Conservation (phyloP, 83 land plant species). For the Larix sibirica region DNA sequence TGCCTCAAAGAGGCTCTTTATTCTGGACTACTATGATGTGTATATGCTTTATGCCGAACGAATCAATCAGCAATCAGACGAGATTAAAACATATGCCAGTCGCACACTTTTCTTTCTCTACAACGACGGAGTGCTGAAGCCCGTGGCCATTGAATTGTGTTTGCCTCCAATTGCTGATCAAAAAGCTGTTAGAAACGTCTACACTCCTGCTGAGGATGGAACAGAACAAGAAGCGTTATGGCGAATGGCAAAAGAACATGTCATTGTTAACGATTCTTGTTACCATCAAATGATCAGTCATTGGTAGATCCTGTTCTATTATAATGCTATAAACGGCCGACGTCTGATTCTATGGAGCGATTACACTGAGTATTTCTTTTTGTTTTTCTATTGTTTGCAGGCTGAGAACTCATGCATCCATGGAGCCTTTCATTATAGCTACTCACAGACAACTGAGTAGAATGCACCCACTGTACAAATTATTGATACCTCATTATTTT, state of each 20-base stretch:
- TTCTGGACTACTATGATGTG: constrained; percentile 63
- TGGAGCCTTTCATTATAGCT: constrained; percentile 50
- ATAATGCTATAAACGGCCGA: too few species aligned
- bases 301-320: constrained; percentile 27
- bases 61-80: constrained; percentile 33
- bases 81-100: constrained; percentile 57
- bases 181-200: constrained; percentile 32
- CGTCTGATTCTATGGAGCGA: too few species aligned
- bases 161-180: constrained; percentile 19
- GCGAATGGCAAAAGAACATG: constrained; percentile 64
- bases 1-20: constrained; percentile 43
- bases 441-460: constrained; percentile 42
- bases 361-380: not conserved
- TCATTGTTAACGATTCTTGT: constrained; percentile 44
- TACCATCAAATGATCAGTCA: constrained; percentile 61
- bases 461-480: constrained; percentile 36
- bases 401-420: constrained; percentile 37
- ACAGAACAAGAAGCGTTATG: constrained; percentile 37
- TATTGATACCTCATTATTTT: constrained; percentile 35
- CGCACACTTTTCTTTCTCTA: constrained; percentile 55
- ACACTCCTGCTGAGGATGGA: constrained; percentile 28
- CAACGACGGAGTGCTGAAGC: constrained; percentile 30
- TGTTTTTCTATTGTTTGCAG: constrained; percentile 9
- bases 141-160: constrained; percentile 62
- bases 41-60: constrained; percentile 47